Conservation (phyloP, 768 basidiomycete species). For the Tubosaeta sp. region DNA sequence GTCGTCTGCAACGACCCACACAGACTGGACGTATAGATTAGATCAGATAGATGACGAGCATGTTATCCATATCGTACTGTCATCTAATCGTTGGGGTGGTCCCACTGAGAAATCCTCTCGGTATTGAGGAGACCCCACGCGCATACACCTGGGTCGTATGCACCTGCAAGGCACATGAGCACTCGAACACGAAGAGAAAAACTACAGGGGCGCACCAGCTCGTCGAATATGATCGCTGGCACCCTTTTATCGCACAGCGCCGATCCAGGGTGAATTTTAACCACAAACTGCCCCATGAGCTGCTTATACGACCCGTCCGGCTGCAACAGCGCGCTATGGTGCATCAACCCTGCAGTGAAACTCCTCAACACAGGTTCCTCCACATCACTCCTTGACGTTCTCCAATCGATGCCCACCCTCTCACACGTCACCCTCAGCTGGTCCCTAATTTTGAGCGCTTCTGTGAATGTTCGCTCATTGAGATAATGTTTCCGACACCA, state of each 20-base stretch:
- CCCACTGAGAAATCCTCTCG: conserved; percentile 46
- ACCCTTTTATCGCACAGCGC: conserved; percentile 75
- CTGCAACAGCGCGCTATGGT: conserved; percentile 80
- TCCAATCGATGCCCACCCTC: conserved; percentile 57
- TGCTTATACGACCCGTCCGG: conserved; percentile 87
- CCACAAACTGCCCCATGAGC: conserved; percentile 65
- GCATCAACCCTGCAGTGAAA: conserved; percentile 71
- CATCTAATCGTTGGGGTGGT: conserved; percentile 17
- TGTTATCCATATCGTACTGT: conserved; percentile 3
- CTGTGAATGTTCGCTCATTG: conserved; percentile 74
- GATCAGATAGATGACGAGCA: conserved; percentile 7
- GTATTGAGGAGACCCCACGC: conserved; percentile 82
- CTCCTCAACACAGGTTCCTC: conserved; percentile 67
- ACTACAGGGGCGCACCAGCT: conserved; percentile 58
- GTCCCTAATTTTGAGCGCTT: conserved; percentile 73
- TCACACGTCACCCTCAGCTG: conserved; percentile 71
- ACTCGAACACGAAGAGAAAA: not conserved
- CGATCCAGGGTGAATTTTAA: conserved; percentile 93
- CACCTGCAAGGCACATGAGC: conserved; percentile 42
- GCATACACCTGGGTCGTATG: conserved; percentile 86
- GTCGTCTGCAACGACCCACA: not conserved
- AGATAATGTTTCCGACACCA: conserved; percentile 88
- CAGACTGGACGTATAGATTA: not conserved
- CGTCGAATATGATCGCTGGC: conserved; percentile 88
- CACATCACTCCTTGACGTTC: conserved; percentile 53